Evolutionary conservation across 306 rosid genomes (phyloP).

Genomic region (Cicer bijugum): DNA sequence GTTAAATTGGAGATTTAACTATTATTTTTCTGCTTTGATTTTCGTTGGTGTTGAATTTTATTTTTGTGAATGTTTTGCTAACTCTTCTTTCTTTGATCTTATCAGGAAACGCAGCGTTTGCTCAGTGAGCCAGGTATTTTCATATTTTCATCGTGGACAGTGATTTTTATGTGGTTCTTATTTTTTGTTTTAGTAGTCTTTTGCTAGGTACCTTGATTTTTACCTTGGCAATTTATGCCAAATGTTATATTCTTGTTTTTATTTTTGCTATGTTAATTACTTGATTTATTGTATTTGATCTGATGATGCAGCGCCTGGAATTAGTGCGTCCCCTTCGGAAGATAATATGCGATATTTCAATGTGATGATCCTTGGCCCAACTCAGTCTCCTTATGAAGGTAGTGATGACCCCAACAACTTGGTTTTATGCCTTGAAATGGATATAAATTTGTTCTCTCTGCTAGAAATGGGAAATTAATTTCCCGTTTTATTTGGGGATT

Average conservation of each 20-base stretch:
- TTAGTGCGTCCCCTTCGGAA: constrained; percentile 96
- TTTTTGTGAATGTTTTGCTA: constrained; percentile 28
- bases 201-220: not conserved
- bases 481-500: constrained; percentile 4
- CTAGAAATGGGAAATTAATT: not conserved
- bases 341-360: constrained; percentile 97
- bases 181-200: not conserved
- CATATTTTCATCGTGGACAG: not conserved
- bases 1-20: constrained; percentile 8
- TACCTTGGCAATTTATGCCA: constrained; percentile 21
- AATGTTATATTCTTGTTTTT: constrained; percentile 18
- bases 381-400: constrained; percentile 99
- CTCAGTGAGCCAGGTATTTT: constrained; percentile 92
- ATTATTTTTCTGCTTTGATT: constrained; percentile 4
- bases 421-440: constrained; percentile 16
- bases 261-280: constrained; percentile 31
- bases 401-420: constrained; percentile 42
- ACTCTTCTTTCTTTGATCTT: constrained; percentile 41
- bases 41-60: constrained; percentile 29
- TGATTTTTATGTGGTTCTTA: constrained; percentile 4
- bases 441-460: not conserved
- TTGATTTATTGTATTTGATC: constrained; percentile 47
- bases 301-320: constrained; percentile 84
- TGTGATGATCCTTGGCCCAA: constrained; percentile 98
- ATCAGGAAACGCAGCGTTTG: constrained; percentile 96